Evolutionary conservation across 148 eudicot species (phyloP).

Genomic region (Cornus suecica): DNA sequence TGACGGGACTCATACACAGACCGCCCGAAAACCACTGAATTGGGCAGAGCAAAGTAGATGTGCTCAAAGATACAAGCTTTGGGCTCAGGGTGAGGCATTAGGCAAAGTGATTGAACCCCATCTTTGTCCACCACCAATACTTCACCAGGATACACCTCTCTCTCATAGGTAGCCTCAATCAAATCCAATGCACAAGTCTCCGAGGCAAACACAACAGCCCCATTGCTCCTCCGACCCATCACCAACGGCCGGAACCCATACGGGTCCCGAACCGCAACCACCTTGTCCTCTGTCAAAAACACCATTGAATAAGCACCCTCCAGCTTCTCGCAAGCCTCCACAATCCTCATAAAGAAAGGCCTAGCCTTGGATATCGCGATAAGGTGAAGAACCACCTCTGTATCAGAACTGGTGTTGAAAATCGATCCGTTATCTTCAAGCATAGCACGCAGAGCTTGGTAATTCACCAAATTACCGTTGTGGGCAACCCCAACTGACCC

Average conservation of each 20-base stretch:
- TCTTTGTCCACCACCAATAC: constrained; percentile 66
- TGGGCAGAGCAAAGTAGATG: constrained; percentile 76
- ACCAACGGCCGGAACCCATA: constrained; percentile 66
- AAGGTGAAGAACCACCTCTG: constrained; percentile 59
- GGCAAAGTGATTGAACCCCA: constrained; percentile 44
- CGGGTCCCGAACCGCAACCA: constrained; percentile 77
- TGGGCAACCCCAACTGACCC: constrained; percentile 82
- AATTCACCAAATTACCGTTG: constrained; percentile 80
- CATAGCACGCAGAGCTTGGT: constrained; percentile 40
- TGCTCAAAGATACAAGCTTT: constrained; percentile 90
- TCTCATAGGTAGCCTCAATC: constrained; percentile 61
- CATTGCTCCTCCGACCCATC: constrained; percentile 73
- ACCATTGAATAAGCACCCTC: constrained; percentile 76
- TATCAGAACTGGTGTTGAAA: constrained; percentile 73
- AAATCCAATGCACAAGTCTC: constrained; percentile 78
- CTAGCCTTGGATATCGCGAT: constrained; percentile 48
- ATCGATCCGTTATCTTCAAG: constrained; percentile 66
- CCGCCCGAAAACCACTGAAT: constrained; percentile 75
- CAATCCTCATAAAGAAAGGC: constrained; percentile 34
- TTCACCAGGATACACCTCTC: constrained; percentile 73
- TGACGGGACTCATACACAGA: constrained; percentile 68
- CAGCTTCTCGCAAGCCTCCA: constrained; percentile 38
- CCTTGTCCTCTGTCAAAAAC: constrained; percentile 55
- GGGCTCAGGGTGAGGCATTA: constrained; percentile 49
- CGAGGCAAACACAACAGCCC: constrained; percentile 77